These are phyloP conservation scores for Cyclotella baltica DNA, from an alignment of 108 stramenopile genomes.

Conservation along the genomic window DNA sequence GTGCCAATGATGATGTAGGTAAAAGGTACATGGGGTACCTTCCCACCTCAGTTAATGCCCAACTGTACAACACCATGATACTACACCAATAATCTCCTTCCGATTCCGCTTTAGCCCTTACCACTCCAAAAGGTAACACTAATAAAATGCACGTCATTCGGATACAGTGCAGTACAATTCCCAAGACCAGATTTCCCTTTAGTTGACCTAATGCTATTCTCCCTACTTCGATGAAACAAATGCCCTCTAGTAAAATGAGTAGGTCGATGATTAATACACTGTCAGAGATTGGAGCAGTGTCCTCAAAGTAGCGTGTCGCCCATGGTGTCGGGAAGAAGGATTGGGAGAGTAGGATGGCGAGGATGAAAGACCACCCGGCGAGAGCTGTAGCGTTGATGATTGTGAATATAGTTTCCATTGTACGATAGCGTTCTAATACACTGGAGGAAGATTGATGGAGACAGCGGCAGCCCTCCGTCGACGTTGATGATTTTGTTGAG, in stretches of 20 bases:
- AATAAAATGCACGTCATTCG: slow-evolving; percentile 44
- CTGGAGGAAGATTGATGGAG: too few species aligned
- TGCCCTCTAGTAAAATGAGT: slow-evolving; percentile 43
- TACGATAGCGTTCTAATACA: too few species aligned
- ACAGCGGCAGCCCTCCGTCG: too few species aligned
- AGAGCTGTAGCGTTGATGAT: slow-evolving; percentile 41
- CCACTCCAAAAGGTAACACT: slow-evolving; percentile 32
- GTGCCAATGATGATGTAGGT: slow-evolving; percentile 30
- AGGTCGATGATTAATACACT: slow-evolving; percentile 17
- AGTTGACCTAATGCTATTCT: slow-evolving; percentile 57
- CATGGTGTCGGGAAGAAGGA: slow-evolving; percentile 11
- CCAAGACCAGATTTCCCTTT: slow-evolving; percentile 54
- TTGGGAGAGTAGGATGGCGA: slow-evolving; percentile 21
- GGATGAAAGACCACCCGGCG: slow-evolving; percentile 34
- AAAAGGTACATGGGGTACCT: slow-evolving; percentile 70
- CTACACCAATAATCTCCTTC: too few species aligned
- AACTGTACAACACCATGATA: slow-evolving; percentile 35
- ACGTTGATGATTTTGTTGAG: too few species aligned
- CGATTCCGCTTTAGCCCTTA: slow-evolving; percentile 5
- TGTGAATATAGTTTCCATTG: slow-evolving; percentile 34
- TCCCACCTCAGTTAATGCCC: slow-evolving; percentile 56
- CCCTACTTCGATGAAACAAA: slow-evolving; percentile 59
- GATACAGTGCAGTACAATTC: slow-evolving; percentile 50
- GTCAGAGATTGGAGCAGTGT: not conserved
- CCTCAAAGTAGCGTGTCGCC: slow-evolving; percentile 11